phyloP scores from a whole-genome alignment of 768 basidiomycete species.

The Lentinula sp. region DNA sequence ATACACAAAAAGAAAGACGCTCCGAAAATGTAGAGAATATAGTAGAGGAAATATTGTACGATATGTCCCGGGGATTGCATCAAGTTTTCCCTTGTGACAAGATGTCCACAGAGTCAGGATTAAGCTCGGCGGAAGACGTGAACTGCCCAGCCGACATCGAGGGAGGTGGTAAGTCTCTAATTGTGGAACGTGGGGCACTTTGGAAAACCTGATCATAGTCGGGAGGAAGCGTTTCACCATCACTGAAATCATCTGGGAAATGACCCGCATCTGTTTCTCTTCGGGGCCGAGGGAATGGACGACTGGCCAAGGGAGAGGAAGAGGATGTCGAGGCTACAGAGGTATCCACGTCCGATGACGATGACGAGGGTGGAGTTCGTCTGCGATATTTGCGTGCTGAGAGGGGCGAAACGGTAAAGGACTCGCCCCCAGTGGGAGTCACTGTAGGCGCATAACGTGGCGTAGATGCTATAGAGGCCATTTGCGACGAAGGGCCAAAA shows the following conservation, averaged over 20 bases:
- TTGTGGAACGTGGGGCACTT: not conserved
- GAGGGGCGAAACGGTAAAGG: not conserved
- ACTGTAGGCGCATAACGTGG: not conserved
- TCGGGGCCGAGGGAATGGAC: not conserved
- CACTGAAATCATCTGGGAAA: slow-evolving; percentile 7
- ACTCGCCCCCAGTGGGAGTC: not conserved
- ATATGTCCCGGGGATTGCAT: no score
- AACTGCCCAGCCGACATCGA: not conserved
- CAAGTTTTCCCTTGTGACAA: no score
- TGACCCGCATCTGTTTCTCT: slow-evolving; percentile 21
- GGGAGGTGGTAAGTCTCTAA: not conserved
- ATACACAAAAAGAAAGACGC: no score
- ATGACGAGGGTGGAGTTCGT: not conserved
- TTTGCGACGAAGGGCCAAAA: not conserved
- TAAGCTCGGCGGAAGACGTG: not conserved
- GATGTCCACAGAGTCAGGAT: not conserved
- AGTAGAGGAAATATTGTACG: no score
- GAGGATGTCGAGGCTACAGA: not conserved
- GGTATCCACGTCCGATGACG: not conserved
- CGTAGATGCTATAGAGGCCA: no score
- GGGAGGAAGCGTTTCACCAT: slow-evolving; percentile 18
- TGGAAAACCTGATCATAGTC: slow-evolving; percentile 23
- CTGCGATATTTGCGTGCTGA: no score
- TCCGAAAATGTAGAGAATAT: no score
- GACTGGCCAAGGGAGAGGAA: not conserved